These are phyloP conservation scores for Elsinoe necatrix DNA, from an alignment of 2,329 filamentous ascomycete species.

Conservation along the genomic window DNA sequence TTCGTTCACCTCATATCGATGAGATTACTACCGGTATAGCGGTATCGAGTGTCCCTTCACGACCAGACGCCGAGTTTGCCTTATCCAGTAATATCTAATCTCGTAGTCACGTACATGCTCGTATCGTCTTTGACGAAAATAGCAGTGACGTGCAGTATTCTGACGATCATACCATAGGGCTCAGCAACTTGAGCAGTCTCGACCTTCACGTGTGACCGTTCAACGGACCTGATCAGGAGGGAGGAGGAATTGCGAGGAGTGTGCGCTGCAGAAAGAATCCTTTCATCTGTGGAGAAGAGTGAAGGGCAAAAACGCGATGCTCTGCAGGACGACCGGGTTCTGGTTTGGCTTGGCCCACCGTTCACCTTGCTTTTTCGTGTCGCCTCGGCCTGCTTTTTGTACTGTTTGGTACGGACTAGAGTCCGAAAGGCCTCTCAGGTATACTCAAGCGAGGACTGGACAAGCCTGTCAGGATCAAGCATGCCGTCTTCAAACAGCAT, in stretches of 20 bases:
- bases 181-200: neutral
- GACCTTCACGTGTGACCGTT: slow-evolving; percentile 14
- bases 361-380: slow-evolving; percentile 5
- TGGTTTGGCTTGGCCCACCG: neutral
- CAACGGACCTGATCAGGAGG: neutral
- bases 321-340: neutral
- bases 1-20: slow-evolving; percentile 1
- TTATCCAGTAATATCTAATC: slow-evolving; percentile 12
- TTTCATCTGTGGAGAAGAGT: neutral
- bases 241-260: neutral
- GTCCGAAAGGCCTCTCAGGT: neutral
- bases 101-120: slow-evolving; percentile 3
- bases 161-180: neutral
- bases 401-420: neutral
- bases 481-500: neutral
- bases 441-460: neutral
- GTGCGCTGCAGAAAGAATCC: neutral
- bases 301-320: neutral
- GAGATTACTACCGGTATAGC: slow-evolving; percentile 5
- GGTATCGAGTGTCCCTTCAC: slow-evolving; percentile 1
- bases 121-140: neutral
- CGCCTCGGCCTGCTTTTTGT: neutral
- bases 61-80: neutral
- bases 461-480: neutral
- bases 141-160: neutral